Base-by-base conservation (phyloP, 768 basidiomycete genomes). In the Macrolepiota fuliginosa region DNA sequence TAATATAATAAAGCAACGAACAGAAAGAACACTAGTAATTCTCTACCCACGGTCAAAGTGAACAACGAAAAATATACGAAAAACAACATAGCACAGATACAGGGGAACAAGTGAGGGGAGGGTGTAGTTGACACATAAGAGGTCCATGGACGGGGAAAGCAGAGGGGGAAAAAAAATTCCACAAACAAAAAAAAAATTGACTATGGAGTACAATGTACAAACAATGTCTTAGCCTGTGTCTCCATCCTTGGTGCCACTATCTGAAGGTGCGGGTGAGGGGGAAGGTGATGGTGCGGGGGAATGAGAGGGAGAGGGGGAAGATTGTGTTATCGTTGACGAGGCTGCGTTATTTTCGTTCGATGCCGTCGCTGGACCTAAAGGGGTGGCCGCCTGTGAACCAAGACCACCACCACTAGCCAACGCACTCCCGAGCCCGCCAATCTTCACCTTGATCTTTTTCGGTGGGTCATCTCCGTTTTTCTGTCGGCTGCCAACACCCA, bases 381-480 rank as follows among this genome's bases (percentile, higher is more conserved):
- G 19, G 32, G 45, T 50, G n/a, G 46, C 15, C 19, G 49, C 45
- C 15, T 45, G 52, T 36, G 40, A 2, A 35, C 22, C 50, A 29
- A 11, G 4, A 17, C 46, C 24, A 39, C 42, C 58, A 40, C 37
- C 39, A 32, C 29, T 32, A n/a, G 72, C 74, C 56, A 77, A 73
- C 9, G 76, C 74, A 53, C 79, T 67, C 19, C 76, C 77, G n/a
- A 77, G 74, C 15, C 77, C 70, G 19, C 86, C 85, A 62, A 92
- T 79, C 73, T 84, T 89, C 62, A 93, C 77, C 74, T 90, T 91
- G 69, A 93, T 82, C 71, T 90, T 91, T 74, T 87, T 90, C 42
- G 82, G 83, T 63, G 80, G 79, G 60, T 83, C 84, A 65, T 86
- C 84, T 36, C 79, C 76, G 52, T 72, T 71, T 73, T 82, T 81